phyloP scores from a whole-genome alignment of 352 stramenopile species.

The Globisporangium megalacanthum region DNA sequence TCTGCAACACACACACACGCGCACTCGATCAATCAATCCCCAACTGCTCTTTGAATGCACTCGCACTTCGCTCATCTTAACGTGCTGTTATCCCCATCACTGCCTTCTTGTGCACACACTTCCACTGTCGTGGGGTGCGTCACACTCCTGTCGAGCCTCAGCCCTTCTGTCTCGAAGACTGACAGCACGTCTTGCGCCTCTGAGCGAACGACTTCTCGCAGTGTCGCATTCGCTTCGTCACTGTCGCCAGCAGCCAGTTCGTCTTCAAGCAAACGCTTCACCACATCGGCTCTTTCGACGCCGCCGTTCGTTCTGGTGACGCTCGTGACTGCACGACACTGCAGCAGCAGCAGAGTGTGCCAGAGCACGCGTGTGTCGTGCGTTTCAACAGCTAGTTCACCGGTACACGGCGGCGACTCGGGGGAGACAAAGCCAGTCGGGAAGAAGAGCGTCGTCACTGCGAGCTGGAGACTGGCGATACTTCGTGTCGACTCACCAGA shows the following conservation, averaged over 20 bases:
- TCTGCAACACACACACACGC: background rate
- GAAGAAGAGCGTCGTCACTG: conserved; percentile 28
- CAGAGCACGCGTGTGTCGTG: conserved; percentile 36
- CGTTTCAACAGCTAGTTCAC: conserved; percentile 44
- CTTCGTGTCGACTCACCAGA: background rate
- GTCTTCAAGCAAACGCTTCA: conserved; percentile 13
- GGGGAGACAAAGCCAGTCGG: conserved; percentile 28
- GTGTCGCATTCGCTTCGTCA: background rate
- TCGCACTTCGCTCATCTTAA: too few species aligned
- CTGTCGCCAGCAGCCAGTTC: background rate
- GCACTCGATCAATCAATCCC: too few species aligned
- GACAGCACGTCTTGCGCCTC: too few species aligned
- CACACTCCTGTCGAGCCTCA: too few species aligned
- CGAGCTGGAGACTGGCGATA: conserved; percentile 1
- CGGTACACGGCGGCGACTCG: conserved; percentile 23
- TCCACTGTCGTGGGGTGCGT: too few species aligned
- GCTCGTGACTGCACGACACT: conserved; percentile 20
- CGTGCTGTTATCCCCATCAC: too few species aligned
- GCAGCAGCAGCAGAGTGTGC: conserved; percentile 33
- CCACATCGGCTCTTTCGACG: background rate
- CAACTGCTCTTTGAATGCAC: too few species aligned
- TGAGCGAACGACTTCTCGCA: too few species aligned
- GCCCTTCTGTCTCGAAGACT: too few species aligned
- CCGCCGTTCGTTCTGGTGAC: background rate
- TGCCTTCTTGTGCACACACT: too few species aligned